These are phyloP conservation scores for Fagus crenata DNA, from an alignment of 306 rosid species.

Conservation along the genomic window DNA sequence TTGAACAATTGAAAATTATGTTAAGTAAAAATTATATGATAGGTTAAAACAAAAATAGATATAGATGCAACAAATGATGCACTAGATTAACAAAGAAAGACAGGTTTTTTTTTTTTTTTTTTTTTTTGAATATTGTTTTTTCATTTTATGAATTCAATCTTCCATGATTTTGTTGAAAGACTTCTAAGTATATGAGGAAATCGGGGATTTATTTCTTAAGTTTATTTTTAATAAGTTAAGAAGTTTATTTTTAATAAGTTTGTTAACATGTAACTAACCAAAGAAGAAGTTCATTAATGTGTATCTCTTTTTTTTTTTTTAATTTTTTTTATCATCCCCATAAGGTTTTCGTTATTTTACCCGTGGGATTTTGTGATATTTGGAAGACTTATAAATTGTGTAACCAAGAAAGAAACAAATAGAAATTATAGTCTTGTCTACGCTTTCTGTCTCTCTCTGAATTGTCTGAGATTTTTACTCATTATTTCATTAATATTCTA, in stretches of 20 bases:
- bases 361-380: background rate
- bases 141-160: background rate
- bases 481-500: background rate
- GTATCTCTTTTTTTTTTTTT: background rate
- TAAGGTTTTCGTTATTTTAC: background rate
- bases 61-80: no score
- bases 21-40: no score
- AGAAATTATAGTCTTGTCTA: background rate
- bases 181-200: background rate
- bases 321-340: background rate
- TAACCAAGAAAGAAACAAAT: background rate
- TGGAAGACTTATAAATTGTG: background rate
- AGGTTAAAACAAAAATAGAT: no score
- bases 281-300: background rate
- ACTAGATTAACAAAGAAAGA: no score
- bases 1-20: no score
- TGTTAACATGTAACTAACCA: background rate
- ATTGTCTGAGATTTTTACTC: background rate
- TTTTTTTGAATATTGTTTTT: no score
- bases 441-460: background rate
- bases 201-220: background rate
- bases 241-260: background rate
- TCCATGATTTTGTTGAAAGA: background rate
- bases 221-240: background rate
- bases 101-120: no score